These are phyloP conservation scores for Ceratobasidium sp. DNA, from an alignment of 1,284 basidiomycete species.

Conservation along the genomic window DNA sequence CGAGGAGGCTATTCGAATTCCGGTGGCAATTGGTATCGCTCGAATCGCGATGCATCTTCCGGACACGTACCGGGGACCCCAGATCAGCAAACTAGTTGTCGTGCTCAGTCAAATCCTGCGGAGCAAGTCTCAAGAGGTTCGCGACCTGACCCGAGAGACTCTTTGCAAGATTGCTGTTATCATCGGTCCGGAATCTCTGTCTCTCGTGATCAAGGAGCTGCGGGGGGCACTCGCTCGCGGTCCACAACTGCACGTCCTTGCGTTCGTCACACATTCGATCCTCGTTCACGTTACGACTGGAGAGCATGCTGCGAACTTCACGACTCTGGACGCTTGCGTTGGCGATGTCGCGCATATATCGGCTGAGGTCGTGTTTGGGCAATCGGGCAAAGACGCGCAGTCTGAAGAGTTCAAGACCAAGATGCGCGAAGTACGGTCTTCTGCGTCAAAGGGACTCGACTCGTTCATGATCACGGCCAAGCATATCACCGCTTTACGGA, in stretches of 20 bases:
- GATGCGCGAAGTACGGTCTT: slow-evolving; percentile 87
- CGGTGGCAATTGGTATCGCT: slow-evolving; percentile 88
- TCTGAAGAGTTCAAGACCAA: slow-evolving; percentile 95
- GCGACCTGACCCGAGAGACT: slow-evolving; percentile 88
- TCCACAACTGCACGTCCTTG: slow-evolving; percentile 93
- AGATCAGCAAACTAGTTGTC: slow-evolving; percentile 84
- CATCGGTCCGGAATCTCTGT: slow-evolving; percentile 80
- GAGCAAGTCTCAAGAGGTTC: slow-evolving; percentile 92
- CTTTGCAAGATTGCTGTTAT: slow-evolving; percentile 83
- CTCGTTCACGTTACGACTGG: slow-evolving; percentile 80
- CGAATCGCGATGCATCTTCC: slow-evolving; percentile 88
- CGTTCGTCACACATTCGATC: slow-evolving; percentile 85
- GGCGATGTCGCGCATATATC: slow-evolving; percentile 83
- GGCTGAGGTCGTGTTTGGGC: slow-evolving; percentile 94
- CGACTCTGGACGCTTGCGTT: slow-evolving; percentile 80
- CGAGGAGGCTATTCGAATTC: slow-evolving; percentile 87
- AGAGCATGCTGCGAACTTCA: slow-evolving; percentile 65
- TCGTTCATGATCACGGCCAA: slow-evolving; percentile 85
- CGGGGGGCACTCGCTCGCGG: slow-evolving; percentile 86
- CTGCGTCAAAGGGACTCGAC: slow-evolving; percentile 83
- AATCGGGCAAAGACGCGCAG: slow-evolving; percentile 90
- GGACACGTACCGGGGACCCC: slow-evolving; percentile 69
- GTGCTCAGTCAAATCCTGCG: slow-evolving; percentile 88
- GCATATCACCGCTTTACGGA: slow-evolving; percentile 76
- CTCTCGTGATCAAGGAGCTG: slow-evolving; percentile 81